Percentiles rank a stretch among this genome's conserved stretches.
Evolutionary conservation across 164 flowering plant species (phyloP).

Genomic region (Umbellularia californica): DNA sequence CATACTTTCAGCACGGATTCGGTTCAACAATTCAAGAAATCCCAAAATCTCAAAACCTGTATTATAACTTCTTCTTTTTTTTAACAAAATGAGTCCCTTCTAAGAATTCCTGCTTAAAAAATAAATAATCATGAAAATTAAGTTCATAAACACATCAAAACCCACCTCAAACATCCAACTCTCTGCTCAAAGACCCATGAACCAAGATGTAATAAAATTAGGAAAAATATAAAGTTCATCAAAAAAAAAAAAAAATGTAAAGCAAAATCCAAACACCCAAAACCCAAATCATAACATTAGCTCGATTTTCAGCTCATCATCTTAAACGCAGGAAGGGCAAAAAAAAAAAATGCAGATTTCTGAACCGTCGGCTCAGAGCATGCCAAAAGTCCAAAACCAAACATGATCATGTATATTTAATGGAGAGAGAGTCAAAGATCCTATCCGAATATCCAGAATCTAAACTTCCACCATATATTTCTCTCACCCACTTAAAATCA

Average conservation of each 20-base stretch:
- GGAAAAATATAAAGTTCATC: not conserved
- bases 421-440: not conserved
- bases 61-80: too few species aligned
- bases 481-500: not conserved
- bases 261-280: slow-evolving; percentile 6
- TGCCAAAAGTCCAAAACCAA: not conserved
- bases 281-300: not conserved
- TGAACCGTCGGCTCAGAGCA: not conserved
- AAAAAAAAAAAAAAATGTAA: not conserved
- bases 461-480: not conserved
- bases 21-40: slow-evolving; percentile 2
- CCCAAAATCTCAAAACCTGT: not conserved
- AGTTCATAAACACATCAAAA: slow-evolving; percentile 6
- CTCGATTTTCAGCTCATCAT: slow-evolving; percentile 4
- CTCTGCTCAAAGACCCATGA: not conserved
- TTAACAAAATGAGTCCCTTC: not conserved
- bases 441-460: not conserved
- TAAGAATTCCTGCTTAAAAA: not conserved
- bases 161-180: not conserved
- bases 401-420: not conserved
- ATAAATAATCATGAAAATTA: not conserved
- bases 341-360: not conserved
- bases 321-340: not conserved
- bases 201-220: not conserved
- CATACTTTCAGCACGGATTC: not conserved